Base-by-base conservation (phyloP, 2,329 filamentous ascomycete species). In the Alternaria gaisen region DNA sequence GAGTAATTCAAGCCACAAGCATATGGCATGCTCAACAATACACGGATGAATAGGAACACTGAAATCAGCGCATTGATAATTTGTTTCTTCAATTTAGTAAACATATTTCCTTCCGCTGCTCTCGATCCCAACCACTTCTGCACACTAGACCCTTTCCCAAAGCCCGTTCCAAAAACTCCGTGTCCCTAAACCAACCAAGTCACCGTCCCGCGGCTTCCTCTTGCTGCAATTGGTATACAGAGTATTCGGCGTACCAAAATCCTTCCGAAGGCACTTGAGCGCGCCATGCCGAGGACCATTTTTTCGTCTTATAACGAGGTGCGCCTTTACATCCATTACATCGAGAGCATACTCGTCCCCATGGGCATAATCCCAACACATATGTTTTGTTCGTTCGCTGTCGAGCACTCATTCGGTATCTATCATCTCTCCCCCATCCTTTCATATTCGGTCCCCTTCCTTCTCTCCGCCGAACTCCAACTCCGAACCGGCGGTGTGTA, bases 401-500 rank as follows among this genome's bases (percentile, higher is more conserved):
- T 6, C 40, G 12, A 24, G 40, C 1, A 2, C 1, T 12, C 20
- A 3, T 42, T 8, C 5, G 12, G 20, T 20, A 5, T 42, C 40
- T 6, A 5, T 42, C 40, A 42, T 3, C 40, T 9, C 20, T 16
- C 40, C 6, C 20, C 40, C 40, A 42, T 38, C 14, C 46, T 30
- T 32, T 50, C 46, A 26, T 50, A 50, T 28, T 50, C 30, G 14
- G 46, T 50, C 30, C 46, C 46, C 32, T 50, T 50, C 46, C 34
- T 36, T 20, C 46, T 38, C 32, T 50, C 46, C 32, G 30, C 46
- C 30, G 46, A 50, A 6, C 46, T 50, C 46, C 46, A 50, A 14
- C 46, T 50, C 20, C 46, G 32, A 9, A 50, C 46, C 20, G 46
- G 46, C 14, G 46, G 46, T 10, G 46, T 50, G 22, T 50, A 50